These are phyloP conservation scores for Alternaria triticimaculans DNA, from an alignment of 2,329 filamentous ascomycete genomes.

Conservation along the genomic window DNA sequence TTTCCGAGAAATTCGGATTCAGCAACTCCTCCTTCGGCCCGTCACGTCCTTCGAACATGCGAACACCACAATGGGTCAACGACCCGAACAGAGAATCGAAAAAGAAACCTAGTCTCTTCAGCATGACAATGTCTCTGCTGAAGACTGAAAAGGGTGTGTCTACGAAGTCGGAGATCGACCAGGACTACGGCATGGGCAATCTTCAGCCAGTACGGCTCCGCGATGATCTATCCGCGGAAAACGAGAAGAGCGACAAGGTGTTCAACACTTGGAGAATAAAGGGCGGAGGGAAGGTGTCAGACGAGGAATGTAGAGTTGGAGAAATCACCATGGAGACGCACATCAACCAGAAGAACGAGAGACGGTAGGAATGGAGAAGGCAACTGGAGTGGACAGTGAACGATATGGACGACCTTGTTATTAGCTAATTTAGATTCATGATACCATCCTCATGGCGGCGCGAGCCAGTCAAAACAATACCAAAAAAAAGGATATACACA, in stretches of 20 bases:
- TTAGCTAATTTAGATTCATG: constrained; percentile 5
- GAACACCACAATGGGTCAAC: constrained; percentile 28
- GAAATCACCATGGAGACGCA: constrained; percentile 39
- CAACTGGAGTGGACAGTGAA: background rate
- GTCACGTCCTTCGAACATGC: constrained; percentile 20
- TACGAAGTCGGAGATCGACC: constrained; percentile 18
- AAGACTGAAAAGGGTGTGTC: constrained; percentile 27
- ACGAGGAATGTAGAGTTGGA: constrained; percentile 29
- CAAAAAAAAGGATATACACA: background rate
- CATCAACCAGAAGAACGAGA: constrained; percentile 29
- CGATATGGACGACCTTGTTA: background rate
- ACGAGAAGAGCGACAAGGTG: constrained; percentile 30
- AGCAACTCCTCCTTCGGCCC: constrained; percentile 16
- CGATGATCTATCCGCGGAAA: constrained; percentile 30
- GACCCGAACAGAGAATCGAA: constrained; percentile 14
- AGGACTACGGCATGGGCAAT: constrained; percentile 33
- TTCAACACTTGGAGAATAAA: constrained; percentile 41
- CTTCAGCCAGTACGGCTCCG: constrained; percentile 34
- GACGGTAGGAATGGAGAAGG: background rate
- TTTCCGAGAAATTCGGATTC: constrained; percentile 31
- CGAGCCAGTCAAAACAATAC: background rate
- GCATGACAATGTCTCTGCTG: constrained; percentile 31
- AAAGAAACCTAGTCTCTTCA: constrained; percentile 29
- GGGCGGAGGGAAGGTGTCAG: constrained; percentile 32
- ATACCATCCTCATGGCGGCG: constrained; percentile 8